Base-by-base conservation (phyloP, 345 rosid species). In the Hevea brasiliensis region DNA sequence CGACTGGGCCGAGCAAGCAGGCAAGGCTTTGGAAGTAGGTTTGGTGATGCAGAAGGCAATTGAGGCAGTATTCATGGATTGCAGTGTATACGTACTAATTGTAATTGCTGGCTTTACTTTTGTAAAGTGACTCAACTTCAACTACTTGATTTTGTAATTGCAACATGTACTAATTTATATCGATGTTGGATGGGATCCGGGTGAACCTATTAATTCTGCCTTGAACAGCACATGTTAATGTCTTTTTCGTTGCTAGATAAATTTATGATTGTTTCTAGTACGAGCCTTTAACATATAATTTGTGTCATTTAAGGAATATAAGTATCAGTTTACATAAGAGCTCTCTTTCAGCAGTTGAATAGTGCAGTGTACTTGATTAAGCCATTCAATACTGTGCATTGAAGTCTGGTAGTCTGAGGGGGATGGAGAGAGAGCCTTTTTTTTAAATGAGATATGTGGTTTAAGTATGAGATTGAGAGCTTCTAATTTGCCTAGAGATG, bases 31-130 rank as follows among this genome's bases (percentile, higher is more conserved):
- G 82, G 98, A 94, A 87, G 73, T 75, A 3, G 89, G 83, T 67
- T 74, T 89, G 77, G 74, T 87, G 77, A 50, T 83, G 72, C 81
- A 83, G 86, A 94, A 85, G 84, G 86, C 82, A 57, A 71, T 88
- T 65, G 90, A 92, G 53, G 97, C 97, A 1, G 65, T 85, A 21
- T 57, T 87, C 54, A 87, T 89, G 88, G 97, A 92, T 78, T 88
- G 87, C 74, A 87, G 93, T 73, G 70, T 92, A 21, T 89, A 90
- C 55, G 79, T 87, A 3, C 68, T 86, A 62, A 84, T 87, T 48
- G 79, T 88, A 42, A 77, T 88, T 9, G 86, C 90, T 75, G 90
- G 93, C 69, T 74, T 88, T 45, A 82, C 84, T 45, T 81, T 87
- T 71, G 47, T 70, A 51, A 70, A 76, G 32, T 68, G 61, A 73